Base-by-base conservation (phyloP, 768 basidiomycete genomes). In the Favolaschia claudopus region DNA sequence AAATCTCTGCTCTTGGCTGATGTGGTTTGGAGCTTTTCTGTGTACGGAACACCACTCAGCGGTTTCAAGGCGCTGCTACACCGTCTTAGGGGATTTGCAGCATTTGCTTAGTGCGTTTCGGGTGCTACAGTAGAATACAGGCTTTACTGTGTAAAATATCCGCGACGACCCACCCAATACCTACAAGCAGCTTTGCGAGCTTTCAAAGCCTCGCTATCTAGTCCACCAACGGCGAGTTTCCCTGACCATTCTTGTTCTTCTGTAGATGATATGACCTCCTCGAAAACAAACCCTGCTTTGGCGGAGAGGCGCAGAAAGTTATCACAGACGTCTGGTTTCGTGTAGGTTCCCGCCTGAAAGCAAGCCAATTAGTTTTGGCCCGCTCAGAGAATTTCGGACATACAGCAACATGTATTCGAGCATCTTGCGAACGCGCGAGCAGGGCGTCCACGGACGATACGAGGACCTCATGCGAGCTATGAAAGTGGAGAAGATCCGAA, bases 401-500 rank as follows among this genome's bases (percentile, higher is more conserved):
- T 56, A 81, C 84, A 1, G 87, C 85, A 36, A 90, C 77, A 66
- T 89, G 86, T 1, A 81, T 77, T 27, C 81, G 72, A 3, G 85
- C 79, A 4, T 70, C 59, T 7, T 71, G 45, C 1, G 73, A 68
- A 38, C 69, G 79, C 13, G 75, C 70, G 10, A 92, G 80, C 13
- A 92, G 79, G 25, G 74, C 65, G 0, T 65, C 65, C 19, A 88
- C 69, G 7, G 89, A 87, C 5, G 70, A 59, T 24, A 91, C 68
- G 33, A 91, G 79, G 20, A 71, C 79, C 54, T 76, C 79, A 69
- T 91, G 90, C 38, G 85, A 88, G 50, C 66, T 64, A 67, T 85
- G 77, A 68, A 91, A 90, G 71, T 91, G 88, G 24, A 92, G 78
- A 12, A 93, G 77, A 73, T 92, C 89, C 3, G 88, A 91, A 43